Evolutionary conservation across 805 yeast genomes (phyloP), one percentile per base, ranked within the genome.

Genomic region (Kazachstania martiniae): DNA sequence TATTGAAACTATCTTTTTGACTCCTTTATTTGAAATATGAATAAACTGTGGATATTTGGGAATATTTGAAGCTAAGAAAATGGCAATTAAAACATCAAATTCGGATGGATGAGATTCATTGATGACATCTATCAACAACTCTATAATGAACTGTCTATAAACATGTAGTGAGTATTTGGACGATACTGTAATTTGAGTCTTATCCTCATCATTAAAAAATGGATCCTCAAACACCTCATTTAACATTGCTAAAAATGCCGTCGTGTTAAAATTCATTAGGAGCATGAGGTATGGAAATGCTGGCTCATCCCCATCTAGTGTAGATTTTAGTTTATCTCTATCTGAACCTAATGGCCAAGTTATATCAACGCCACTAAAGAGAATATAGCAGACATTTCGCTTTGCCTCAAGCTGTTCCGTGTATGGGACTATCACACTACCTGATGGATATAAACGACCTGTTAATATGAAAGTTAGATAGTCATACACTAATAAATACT

Each of bases 21-120:
- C 49, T 2, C 63, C 57, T 1, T 72, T 61, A 34, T 77, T 91
- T 1, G 86, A 70, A 1, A 91, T 53, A 27, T 84, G 65, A 8
- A 89, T 66, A 40, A 83, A 87, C 54, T 89, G 98, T 9, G 72
- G 65, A 52, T 81, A 89, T 49, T 89, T 91, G 2, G 95, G 79
- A 39, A 77, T 74, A 48, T 82, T 87, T 36, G 89, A 58, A 0
- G 89, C 82, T 21, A 89, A 55, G 47, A 89, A 91, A 3, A 84
- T 70, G 2, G 83, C 66, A 31, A 83, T 52, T 2, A 29, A 15
- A 13, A 25, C 55, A 40, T 23, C 59, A 62, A 5, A 36, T 36
- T 1, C 42, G 36, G 5, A 56, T 47, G 8, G 8, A 8, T 8
- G 13, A 9, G 8, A 8, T 4, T 56, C 61, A 3, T 64, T 63